Conservation (phyloP, 495 filamentous ascomycete species). For the Parachaetomium inaequale region DNA sequence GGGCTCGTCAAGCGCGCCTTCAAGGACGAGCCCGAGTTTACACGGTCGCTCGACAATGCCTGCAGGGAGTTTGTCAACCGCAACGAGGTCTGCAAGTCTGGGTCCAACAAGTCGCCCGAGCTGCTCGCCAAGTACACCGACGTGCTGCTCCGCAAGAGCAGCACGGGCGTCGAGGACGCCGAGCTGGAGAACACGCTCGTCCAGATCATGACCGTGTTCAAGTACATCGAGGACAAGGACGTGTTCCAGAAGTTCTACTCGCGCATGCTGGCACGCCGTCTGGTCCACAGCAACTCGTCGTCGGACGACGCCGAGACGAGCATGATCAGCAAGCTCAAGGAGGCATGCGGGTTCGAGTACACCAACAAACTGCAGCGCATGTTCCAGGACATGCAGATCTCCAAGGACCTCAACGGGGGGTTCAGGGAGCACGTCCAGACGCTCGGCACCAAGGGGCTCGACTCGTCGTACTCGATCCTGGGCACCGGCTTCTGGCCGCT, state of each 20-base stretch:
- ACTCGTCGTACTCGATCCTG: slow-evolving; percentile 80
- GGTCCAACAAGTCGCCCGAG: slow-evolving; percentile 89
- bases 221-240: slow-evolving; percentile 99
- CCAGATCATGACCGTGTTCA: slow-evolving; percentile 99
- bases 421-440: slow-evolving; percentile 64
- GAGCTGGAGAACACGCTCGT: slow-evolving; percentile 85
- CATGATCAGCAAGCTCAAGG: slow-evolving; percentile 99
- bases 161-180: slow-evolving; percentile 83
- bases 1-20: slow-evolving; percentile 89
- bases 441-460: slow-evolving; percentile 48
- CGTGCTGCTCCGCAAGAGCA: slow-evolving; percentile 85
- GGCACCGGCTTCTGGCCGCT: slow-evolving; percentile 98
- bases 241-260: slow-evolving; percentile 99
- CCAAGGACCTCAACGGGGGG: slow-evolving; percentile 86
- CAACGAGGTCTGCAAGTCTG: slow-evolving; percentile 89
- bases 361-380: slow-evolving; percentile 99
- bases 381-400: slow-evolving; percentile 99
- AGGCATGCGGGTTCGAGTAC: slow-evolving; percentile 97
- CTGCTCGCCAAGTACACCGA: slow-evolving; percentile 96
- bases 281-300: slow-evolving; percentile 90
- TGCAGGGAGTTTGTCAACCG: slow-evolving; percentile 98
- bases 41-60: slow-evolving; percentile 92
- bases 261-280: slow-evolving; percentile 87
- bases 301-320: slow-evolving; percentile 97
- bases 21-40: slow-evolving; percentile 93